Conservation (phyloP, 108 stramenopile genomes). For the Nitzschia sp. region DNA sequence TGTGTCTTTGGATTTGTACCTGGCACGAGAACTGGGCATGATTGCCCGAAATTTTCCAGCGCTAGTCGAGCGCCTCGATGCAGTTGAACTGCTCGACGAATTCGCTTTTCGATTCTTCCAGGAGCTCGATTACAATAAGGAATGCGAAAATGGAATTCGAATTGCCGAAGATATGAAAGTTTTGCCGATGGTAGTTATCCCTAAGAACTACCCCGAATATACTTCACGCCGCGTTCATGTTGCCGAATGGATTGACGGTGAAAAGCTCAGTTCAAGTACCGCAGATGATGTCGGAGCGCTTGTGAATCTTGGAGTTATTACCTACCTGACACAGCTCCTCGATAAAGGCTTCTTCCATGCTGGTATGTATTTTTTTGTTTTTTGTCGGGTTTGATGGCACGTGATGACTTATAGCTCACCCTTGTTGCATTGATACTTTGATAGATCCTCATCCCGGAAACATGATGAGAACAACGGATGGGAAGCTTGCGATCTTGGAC, state of each 20-base stretch:
- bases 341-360: constrained; percentile 93
- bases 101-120: constrained; percentile 93
- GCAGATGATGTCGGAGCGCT: constrained; percentile 92
- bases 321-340: constrained; percentile 90
- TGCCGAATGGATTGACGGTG: constrained; percentile 97
- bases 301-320: constrained; percentile 93
- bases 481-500: constrained; percentile 91
- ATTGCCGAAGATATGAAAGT: constrained; percentile 87
- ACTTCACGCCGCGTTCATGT: constrained; percentile 91
- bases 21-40: constrained; percentile 84
- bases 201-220: constrained; percentile 84
- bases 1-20: constrained; percentile 87
- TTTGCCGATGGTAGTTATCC: constrained; percentile 87
- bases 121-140: constrained; percentile 93
- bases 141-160: constrained; percentile 85
- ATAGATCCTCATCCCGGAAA: constrained; percentile 60
- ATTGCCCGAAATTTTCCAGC: constrained; percentile 75
- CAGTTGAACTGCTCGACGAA: constrained; percentile 91
- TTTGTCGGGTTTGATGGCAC: too few relatives aligned
- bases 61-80: constrained; percentile 75
- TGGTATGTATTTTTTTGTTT: too few relatives aligned
- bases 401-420: constrained; percentile 8
- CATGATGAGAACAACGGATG: constrained; percentile 91
- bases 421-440: too few relatives aligned
- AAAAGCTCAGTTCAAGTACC: constrained; percentile 87